Base-by-base conservation (phyloP, 192 early-diverging fungal species). In the Mortierella alpina region DNA sequence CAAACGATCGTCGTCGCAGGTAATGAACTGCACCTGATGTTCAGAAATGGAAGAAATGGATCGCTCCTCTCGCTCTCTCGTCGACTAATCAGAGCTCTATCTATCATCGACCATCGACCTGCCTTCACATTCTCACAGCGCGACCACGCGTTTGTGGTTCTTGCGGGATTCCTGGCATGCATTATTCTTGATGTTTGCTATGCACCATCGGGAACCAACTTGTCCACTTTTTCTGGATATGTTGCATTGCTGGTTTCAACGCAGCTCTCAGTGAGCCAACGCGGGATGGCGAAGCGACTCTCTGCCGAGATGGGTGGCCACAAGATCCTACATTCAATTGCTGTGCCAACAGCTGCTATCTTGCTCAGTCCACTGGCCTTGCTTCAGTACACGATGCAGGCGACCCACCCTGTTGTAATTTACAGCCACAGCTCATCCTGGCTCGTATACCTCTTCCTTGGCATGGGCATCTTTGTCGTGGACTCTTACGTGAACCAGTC, bases 401-500 rank as follows among this genome's bases (percentile, higher is more conserved):
- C 62, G 5, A 63, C 49, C 8, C 49, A 51, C 22, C 22, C 62
- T 53, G 62, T 59, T n/a, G 22, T 51, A 13, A 42, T 50, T n/a
- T 75, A 75, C 59, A 65, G 64, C 47, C 72, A 84, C 58, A 58
- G 63, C 1, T 58, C 74, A 53, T 66, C 52, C 12, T 83, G 68
- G 69, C 66, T 82, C 47, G 12, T 58, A 7, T 85, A 70, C 66
- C n/a, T 76, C 31, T 22, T 46, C n/a, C 41, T 85, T 18, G 84
- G 84, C 17, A 22, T 68, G 23, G 84, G 84, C 59, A 55, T 85
- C 56, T 74, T 85, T 49, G 79, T 63, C 10, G 23, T 83, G 44
- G 84, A 85, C 40, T 85, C 77, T 72, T 85, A 78, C 46, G 84
- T 83, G 14, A 73, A 77, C 51, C 75, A 85, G 17, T 74, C 68